These are phyloP conservation scores for Calonectria ilicicola DNA, from an alignment of 2,329 filamentous ascomycete species.

Conservation along the genomic window DNA sequence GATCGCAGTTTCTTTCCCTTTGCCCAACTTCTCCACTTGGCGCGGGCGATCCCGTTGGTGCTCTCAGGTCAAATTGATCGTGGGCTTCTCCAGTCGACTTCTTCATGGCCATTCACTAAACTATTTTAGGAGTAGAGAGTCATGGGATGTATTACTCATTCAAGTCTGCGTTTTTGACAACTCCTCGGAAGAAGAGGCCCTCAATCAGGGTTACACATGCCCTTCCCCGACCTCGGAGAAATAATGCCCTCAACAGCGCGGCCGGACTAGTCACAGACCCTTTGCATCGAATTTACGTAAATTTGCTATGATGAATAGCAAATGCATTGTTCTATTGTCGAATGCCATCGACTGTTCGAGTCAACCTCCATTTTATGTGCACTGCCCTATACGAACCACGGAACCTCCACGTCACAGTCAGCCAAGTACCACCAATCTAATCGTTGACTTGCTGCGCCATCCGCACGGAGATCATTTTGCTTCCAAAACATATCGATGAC, in stretches of 20 bases:
- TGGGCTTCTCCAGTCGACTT: not conserved
- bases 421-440: constrained; percentile 7
- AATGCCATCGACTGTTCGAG: not conserved
- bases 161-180: not conserved
- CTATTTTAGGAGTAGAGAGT: not conserved
- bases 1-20: not conserved
- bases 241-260: not conserved
- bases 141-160: not conserved
- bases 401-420: not conserved
- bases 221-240: not conserved
- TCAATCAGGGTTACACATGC: not conserved
- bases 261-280: not conserved
- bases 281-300: not conserved
- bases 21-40: not conserved
- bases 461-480: constrained; percentile 1
- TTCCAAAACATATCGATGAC: constrained; percentile 25
- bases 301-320: not conserved
- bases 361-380: not conserved
- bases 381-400: constrained; percentile 6
- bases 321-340: not conserved
- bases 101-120: not conserved
- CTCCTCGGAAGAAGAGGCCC: not conserved
- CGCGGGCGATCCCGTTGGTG: not conserved
- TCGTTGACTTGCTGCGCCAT: not conserved
- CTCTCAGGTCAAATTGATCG: not conserved